Evolutionary conservation across 2,329 filamentous ascomycete species (phyloP).

Genomic region (Albifimbria verrucaria): DNA sequence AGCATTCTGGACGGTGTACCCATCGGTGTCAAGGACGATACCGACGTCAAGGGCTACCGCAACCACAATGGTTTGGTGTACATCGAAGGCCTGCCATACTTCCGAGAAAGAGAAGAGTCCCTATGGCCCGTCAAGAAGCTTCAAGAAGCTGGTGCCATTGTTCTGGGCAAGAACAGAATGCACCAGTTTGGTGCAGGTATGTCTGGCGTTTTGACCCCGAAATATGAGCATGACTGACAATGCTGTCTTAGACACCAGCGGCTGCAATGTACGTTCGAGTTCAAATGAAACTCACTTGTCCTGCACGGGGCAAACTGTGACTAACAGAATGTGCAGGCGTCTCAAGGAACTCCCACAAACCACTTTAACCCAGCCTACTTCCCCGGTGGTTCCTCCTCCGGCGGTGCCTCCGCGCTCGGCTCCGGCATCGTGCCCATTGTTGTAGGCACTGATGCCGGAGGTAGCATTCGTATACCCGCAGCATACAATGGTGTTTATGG

Average conservation of each 20-base stretch:
- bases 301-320: no score
- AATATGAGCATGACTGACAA: no score
- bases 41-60: conserved; percentile 67
- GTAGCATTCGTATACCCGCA: conserved; percentile 70
- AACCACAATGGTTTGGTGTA: conserved; percentile 62
- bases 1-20: conserved; percentile 78
- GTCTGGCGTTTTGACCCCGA: conserved; percentile 37
- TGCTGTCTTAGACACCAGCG: conserved; percentile 65
- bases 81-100: conserved; percentile 49
- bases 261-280: conserved; percentile 81
- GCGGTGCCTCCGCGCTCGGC: conserved; percentile 67
- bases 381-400: conserved; percentile 77
- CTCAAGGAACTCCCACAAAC: conserved; percentile 72
- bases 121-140: conserved; percentile 70
- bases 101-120: conserved; percentile 52
- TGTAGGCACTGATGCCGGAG: conserved; percentile 73
- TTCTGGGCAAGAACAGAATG: conserved; percentile 76
- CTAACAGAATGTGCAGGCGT: conserved; percentile 45
- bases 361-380: conserved; percentile 76
- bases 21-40: conserved; percentile 80
- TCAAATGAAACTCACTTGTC: no score
- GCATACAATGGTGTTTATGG: conserved; percentile 79
- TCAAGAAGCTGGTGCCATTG: conserved; percentile 70
- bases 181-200: conserved; percentile 69
- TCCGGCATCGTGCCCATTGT: conserved; percentile 72